Percentiles rank a stretch among this genome's conserved stretches.
These are phyloP conservation scores for Gloeostereum incarnatum DNA, from an alignment of 768 basidiomycete species.

Conservation along the genomic window DNA sequence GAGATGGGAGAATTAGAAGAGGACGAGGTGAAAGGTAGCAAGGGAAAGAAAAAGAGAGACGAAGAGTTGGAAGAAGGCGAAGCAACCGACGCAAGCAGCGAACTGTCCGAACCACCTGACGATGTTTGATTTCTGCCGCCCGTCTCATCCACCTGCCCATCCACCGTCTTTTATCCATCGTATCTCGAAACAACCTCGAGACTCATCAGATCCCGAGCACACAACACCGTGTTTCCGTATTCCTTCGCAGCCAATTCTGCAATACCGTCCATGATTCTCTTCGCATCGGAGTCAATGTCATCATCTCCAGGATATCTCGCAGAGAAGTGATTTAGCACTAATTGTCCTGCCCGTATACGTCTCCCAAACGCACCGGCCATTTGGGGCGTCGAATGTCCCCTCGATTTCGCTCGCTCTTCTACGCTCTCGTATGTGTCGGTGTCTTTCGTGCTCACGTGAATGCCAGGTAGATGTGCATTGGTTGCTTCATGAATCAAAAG, in stretches of 20 bases:
- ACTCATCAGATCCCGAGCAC: conserved; percentile 71
- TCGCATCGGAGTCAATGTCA: conserved; percentile 36
- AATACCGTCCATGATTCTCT: conserved; percentile 56
- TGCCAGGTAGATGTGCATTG: conserved; percentile 68
- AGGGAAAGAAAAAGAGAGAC: conserved; percentile 43
- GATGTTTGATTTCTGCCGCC: conserved; percentile 10
- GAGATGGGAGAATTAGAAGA: conserved; percentile 92
- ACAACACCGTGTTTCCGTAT: conserved; percentile 50
- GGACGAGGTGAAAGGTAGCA: conserved; percentile 40
- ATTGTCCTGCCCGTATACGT: conserved; percentile 44
- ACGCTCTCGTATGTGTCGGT: conserved; percentile 54
- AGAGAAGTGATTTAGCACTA: conserved; percentile 84
- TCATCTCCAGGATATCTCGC: conserved; percentile 68
- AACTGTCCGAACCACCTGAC: conserved; percentile 70
- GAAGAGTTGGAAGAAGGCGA: conserved; percentile 86
- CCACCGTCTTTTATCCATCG: conserved; percentile 13
- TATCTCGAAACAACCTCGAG: conserved; percentile 39
- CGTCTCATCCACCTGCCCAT: conserved; percentile 8
- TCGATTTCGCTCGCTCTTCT: conserved; percentile 52
- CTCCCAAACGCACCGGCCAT: conserved; percentile 82
- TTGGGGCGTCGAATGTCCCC: conserved; percentile 89
- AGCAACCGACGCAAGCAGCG: conserved; percentile 74
- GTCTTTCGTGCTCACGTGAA: conserved; percentile 51
- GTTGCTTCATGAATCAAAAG: conserved; percentile 85
- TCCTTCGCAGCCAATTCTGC: conserved; percentile 40